phyloP scores from a whole-genome alignment of 2,329 filamentous ascomycete genomes.

The Geosmithia putterillii region DNA sequence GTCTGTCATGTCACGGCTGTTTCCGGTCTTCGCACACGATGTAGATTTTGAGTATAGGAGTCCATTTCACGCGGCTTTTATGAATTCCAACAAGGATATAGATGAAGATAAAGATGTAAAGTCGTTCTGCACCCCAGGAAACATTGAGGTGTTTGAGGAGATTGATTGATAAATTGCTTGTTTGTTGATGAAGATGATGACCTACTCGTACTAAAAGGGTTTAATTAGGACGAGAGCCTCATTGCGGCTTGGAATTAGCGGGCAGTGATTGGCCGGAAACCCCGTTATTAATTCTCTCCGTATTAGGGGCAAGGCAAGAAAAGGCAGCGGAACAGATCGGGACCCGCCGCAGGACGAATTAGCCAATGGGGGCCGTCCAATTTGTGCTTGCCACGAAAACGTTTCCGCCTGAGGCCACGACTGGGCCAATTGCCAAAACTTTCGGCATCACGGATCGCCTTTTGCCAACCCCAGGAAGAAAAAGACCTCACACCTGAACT shows the following conservation, averaged over 20 bases:
- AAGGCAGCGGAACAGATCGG: conserved; percentile 4
- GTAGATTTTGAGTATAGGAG: too few relatives aligned
- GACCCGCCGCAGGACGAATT: conserved; percentile 10
- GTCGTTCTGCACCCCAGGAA: too few relatives aligned
- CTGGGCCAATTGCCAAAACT: conserved; percentile 20
- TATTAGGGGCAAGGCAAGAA: background rate
- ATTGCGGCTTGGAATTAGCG: background rate
- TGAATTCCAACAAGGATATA: too few relatives aligned
- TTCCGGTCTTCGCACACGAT: too few relatives aligned
- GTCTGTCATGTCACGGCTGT: too few relatives aligned
- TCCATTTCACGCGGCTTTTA: too few relatives aligned
- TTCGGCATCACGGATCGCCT: conserved; percentile 15
- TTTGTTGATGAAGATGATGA: too few relatives aligned
- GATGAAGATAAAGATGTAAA: too few relatives aligned
- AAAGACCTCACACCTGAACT: conserved; percentile 41
- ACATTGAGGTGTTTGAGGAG: too few relatives aligned
- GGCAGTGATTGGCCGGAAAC: background rate
- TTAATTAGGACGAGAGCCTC: background rate
- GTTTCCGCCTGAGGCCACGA: conserved; percentile 29
- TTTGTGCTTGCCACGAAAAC: conserved; percentile 24
- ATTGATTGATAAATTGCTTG: background rate
- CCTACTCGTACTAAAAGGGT: background rate
- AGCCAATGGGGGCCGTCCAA: conserved; percentile 32
- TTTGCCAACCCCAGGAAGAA: conserved; percentile 10
- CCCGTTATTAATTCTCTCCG: background rate